Evolutionary conservation across 805 yeast genomes (phyloP).

Genomic region (Ogataea siamensis): DNA sequence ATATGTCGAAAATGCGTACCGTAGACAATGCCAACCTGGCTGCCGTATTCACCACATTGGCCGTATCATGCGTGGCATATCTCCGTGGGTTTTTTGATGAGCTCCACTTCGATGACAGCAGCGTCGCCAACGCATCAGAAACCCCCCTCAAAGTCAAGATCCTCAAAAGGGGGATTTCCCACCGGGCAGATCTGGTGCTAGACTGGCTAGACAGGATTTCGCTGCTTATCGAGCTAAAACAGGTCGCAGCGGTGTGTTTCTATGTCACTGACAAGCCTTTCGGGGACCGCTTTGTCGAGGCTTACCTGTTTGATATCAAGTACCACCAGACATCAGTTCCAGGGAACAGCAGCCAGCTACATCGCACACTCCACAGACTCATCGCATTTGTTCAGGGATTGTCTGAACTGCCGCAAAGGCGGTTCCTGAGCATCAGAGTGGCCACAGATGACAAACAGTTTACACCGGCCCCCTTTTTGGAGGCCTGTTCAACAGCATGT

Average conservation of each 20-base stretch:
- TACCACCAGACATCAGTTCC: background rate
- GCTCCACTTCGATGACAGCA: constrained; percentile 48
- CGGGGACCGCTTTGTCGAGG: constrained; percentile 41
- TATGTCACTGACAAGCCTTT: constrained; percentile 41
- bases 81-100: constrained; percentile 58
- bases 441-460: background rate
- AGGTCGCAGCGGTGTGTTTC: constrained; percentile 47
- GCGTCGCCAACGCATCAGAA: constrained; percentile 40
- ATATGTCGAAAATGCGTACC: background rate
- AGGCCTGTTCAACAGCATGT: background rate
- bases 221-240: constrained; percentile 26
- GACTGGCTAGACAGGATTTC: constrained; percentile 50
- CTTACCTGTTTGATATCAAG: constrained; percentile 41
- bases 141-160: constrained; percentile 48
- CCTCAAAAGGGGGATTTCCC: constrained; percentile 44
- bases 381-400: constrained; percentile 53
- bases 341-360: constrained; percentile 33
- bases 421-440: background rate
- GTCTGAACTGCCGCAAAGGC: constrained; percentile 48
- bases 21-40: background rate
- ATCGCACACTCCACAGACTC: constrained; percentile 47
- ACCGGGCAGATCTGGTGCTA: constrained; percentile 47
- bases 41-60: constrained; percentile 4
- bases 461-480: background rate
- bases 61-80: constrained; percentile 44